Evolutionary conservation across 2,329 filamentous ascomycete species (phyloP), one percentile per base, ranked within the genome.

Genomic region (Diaporthe helianthi): DNA sequence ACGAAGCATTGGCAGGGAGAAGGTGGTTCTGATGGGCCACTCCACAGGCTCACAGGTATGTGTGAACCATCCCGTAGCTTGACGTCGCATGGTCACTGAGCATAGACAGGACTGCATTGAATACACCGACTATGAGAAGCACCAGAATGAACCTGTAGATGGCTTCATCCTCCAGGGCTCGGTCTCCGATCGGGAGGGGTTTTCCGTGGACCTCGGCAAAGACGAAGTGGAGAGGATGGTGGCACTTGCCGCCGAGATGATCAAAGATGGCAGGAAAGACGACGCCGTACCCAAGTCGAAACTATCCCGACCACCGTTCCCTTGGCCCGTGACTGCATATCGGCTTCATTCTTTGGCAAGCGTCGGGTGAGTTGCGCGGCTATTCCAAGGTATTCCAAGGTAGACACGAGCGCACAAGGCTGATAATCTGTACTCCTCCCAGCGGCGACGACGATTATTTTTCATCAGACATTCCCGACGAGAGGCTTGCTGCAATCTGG

Each of bases 391-490:
- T n/a, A n/a, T n/a, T n/a, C n/a, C n/a, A n/a, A n/a, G n/a, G n/a
- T 17, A 3, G 7, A 19, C n/a, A 19, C 19, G 44, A 24, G n/a
- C n/a, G 44, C 58, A 33, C 13, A 13, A 36, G 41, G 29, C 58
- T 63, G 58, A 63, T 29, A 26, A 1, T 2, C 24, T 36, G 4
- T 6, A 13, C 41, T 19, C 24, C 3, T 22, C 29, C 17, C 36
- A 87, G 89, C 6, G 92, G 90, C 12, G 91, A 92, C 69, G 94
- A 98, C 77, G 94, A 97, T 77, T 93, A 92, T 76, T 97, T 97
- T 80, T 94, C 92, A n/a, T 90, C 89, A 3, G 92, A 96, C 76
- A 80, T 96, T n/a, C 78, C 82, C 0, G 80, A 85, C 38, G 83
- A 86, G 38, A 82, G 84, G 22, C 81, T 94, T 8, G 76, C 79